Evolutionary conservation across 306 rosid genomes (phyloP).

Genomic region (Vigna unguiculata): DNA sequence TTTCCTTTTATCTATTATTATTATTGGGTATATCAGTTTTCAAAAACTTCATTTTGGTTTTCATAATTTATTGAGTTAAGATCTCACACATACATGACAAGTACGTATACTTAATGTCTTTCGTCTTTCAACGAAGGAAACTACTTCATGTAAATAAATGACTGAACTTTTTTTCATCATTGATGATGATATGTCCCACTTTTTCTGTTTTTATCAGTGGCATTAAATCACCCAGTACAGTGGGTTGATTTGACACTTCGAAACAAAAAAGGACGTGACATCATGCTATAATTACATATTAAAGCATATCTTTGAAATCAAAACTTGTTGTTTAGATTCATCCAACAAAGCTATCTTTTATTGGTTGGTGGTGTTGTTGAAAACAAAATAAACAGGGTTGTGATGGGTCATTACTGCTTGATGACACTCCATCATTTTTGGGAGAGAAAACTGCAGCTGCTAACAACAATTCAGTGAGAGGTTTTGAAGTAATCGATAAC

Average conservation of each 20-base stretch:
- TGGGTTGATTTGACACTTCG: background rate
- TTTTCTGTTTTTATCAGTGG: background rate
- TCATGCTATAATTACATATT: too few species aligned
- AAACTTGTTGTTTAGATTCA: too few species aligned
- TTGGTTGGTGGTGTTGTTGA: background rate
- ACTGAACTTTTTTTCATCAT: background rate
- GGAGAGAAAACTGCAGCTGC: conserved; percentile 85
- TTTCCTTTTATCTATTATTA: background rate
- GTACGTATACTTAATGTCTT: background rate
- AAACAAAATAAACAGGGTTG: conserved; percentile 67
- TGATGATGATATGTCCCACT: too few species aligned
- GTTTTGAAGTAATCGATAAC: conserved; percentile 64
- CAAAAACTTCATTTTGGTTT: background rate
- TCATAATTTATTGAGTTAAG: background rate
- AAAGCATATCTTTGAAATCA: too few species aligned
- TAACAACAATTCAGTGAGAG: conserved; percentile 64
- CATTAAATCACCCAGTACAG: background rate
- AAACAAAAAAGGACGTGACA: too few species aligned
- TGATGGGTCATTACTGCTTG: conserved; percentile 80
- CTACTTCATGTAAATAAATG: background rate
- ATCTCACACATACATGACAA: background rate
- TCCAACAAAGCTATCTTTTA: too few species aligned
- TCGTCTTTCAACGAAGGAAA: background rate
- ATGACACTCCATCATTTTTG: conserved; percentile 58
- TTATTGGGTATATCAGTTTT: background rate